Evolutionary conservation across 73 alveolate genomes (phyloP), one percentile per base, ranked within the genome.

Genomic region (Paramecium octaurelia): DNA sequence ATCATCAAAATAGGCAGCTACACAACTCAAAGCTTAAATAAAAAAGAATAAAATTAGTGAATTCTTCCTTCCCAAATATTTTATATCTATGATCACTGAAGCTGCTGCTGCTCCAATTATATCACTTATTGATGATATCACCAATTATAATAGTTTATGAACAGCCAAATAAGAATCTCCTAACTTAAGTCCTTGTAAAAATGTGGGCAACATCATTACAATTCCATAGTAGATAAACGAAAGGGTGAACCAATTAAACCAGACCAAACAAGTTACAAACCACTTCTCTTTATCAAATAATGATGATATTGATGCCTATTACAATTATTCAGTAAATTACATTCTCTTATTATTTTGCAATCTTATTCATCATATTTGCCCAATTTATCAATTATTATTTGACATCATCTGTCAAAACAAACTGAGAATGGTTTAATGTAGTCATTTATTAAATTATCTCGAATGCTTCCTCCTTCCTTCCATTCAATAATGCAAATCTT

Each of bases 181-280:
- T 4, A 73, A 21, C 1, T 73, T 73, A 9, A 73, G 35, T 0
- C 59, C 59, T 36, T 11, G 38, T 8, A 73, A 40, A 73, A 73
- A 73, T 73, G 87, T 73, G 11, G 93, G 93, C 11, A 87, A 46
- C 40, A 87, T 87, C 36, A 87, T 64, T 20, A 87, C 93, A 8
- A 87, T 87, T 4, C 93, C 93, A 68, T 87, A 87, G 40, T 87
- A 87, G 18, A 87, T 77, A 40, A 87, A 87, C 3, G 88, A 64
- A 23, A 87, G 85, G n/a, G 88, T 87, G 58, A 87, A 87, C 93
- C 93, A 87, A 54, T 64, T 87, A 57, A 87, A 42, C 93, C 83
- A 64, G 6, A 87, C 59, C 38, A 64, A 43, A 43, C 83, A 60
- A 2, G 93, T 87, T 6, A 87, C 27, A 18, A 60, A 20, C 64